These are phyloP conservation scores for Boletales sp. DNA, from an alignment of 768 basidiomycete species.

Conservation along the genomic window DNA sequence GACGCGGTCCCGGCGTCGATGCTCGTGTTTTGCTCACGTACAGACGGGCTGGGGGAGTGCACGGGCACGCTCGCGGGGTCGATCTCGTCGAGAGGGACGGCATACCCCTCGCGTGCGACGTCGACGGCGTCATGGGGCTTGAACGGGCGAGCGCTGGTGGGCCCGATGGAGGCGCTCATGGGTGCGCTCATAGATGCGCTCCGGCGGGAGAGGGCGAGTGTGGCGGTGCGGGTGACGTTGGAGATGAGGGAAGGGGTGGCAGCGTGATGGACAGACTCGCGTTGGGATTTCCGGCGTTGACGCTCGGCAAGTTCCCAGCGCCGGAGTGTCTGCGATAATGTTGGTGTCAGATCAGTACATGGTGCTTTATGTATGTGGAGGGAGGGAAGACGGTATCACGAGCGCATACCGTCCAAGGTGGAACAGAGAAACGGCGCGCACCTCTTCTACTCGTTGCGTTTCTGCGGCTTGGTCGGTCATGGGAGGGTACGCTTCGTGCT, in stretches of 20 bases:
- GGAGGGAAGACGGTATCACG: too few species aligned
- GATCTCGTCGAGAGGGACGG: constrained; percentile 53
- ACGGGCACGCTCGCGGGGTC: constrained; percentile 27
- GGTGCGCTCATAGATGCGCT: constrained; percentile 30
- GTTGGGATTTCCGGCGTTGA: constrained; percentile 66
- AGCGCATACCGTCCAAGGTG: background rate
- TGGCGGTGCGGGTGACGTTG: constrained; percentile 57
- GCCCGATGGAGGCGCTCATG: constrained; percentile 26
- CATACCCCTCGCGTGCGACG: constrained; percentile 23
- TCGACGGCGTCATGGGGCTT: constrained; percentile 53
- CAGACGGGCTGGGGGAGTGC: constrained; percentile 27
- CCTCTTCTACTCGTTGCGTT: constrained; percentile 70
- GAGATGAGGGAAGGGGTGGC: constrained; percentile 46
- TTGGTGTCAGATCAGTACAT: too few species aligned
- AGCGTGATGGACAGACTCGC: constrained; percentile 44
- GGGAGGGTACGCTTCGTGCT: constrained; percentile 55
- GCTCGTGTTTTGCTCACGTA: constrained; percentile 13
- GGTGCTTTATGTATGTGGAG: too few species aligned
- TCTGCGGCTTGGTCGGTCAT: constrained; percentile 63
- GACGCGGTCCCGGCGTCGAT: constrained; percentile 4
- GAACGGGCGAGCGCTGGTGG: constrained; percentile 40
- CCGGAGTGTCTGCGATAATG: constrained; percentile 54
- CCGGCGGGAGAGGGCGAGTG: constrained; percentile 50
- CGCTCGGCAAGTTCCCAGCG: constrained; percentile 79
- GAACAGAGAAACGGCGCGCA: constrained; percentile 26